Base-by-base conservation (phyloP, 2,329 filamentous ascomycete genomes). In the Aureobasidium subglaciale region DNA sequence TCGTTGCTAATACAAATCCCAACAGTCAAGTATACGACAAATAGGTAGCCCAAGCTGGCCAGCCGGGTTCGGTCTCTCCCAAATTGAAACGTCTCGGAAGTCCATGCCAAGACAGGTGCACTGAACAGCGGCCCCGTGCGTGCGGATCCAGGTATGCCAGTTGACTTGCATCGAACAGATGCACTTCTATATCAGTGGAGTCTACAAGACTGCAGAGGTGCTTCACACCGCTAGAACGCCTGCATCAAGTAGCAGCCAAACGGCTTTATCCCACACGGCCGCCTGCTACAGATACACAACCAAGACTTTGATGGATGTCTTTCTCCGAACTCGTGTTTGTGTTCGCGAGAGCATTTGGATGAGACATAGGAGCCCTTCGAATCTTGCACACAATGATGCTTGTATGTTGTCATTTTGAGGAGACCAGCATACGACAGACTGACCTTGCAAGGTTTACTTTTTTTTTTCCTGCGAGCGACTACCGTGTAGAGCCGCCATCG, bases 71-170 rank as follows among this genome's bases (percentile, higher is more conserved):
- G 16, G 16, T 49, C 30, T 9, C n/a, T 18, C 27, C 24, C 37
- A 37, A 53, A 29, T 37, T 27, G 35, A 42, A 53, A 52, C 48
- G 41, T 52, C 25, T 52, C 48, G 48, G 35, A 32, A 38, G 34
- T 49, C 32, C 38, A 22, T 49, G 45, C 45, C 32, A 49, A 49
- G 45, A 22, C 22, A 38, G 34, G 30, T 37, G 49, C 25, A 11
- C 22, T 37, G 24, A 54, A 46, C 56, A 56, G 57, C 59, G 60
- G 60, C 59, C 58, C 61, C 59, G 56, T 57, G 55, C 55, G n/a
- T 57, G 59, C 56, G 61, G 63, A 61, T 60, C 59, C 62, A 59
- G 62, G 62, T 62, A 58, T 60, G 59, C 35, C 52, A 40, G 48
- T 53, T 55, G 38, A 55, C 50, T 55, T 55, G 50, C 50, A 55